Percentiles rank a stretch among this genome's conserved stretches.
Conservation (phyloP, 768 basidiomycete species). For the Naganishia vishniacii region DNA sequence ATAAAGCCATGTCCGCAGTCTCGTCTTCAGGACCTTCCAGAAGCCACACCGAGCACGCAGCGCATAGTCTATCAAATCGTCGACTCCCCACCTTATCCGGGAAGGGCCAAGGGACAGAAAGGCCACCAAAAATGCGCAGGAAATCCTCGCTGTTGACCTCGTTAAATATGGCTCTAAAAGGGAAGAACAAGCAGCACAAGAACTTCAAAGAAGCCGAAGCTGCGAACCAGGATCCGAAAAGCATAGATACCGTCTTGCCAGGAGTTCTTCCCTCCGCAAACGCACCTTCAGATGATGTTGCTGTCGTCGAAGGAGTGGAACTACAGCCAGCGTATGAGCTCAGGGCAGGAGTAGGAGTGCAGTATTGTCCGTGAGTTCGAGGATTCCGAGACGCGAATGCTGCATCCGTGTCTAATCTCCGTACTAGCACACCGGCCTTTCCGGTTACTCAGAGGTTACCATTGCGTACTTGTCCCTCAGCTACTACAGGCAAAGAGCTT, state of each 20-base stretch:
- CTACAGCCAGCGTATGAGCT: neutral
- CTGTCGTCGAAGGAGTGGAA: neutral
- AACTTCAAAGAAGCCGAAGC: neutral
- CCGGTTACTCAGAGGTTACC: conserved; percentile 52
- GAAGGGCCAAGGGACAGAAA: neutral
- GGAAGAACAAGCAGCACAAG: neutral
- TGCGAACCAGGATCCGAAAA: neutral
- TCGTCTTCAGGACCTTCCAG: neutral
- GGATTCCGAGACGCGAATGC: neutral
- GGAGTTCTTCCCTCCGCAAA: neutral
- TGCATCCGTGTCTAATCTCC: neutral
- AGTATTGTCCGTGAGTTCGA: conserved; percentile 27
- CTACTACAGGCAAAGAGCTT: conserved; percentile 34
- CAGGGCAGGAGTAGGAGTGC: conserved; percentile 22
- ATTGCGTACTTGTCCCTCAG: conserved; percentile 47
- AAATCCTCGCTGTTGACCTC: neutral
- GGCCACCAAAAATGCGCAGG: neutral
- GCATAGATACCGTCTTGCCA: neutral
- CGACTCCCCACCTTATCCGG: too few species aligned
- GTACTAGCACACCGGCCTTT: conserved; percentile 6
- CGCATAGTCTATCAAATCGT: neutral
- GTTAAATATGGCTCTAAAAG: neutral
- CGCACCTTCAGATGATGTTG: neutral
- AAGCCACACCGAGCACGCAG: neutral
- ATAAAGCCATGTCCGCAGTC: neutral